These are phyloP conservation scores for Aspergillus sp. DNA, from an alignment of 2,329 filamentous ascomycete species.

Conservation along the genomic window DNA sequence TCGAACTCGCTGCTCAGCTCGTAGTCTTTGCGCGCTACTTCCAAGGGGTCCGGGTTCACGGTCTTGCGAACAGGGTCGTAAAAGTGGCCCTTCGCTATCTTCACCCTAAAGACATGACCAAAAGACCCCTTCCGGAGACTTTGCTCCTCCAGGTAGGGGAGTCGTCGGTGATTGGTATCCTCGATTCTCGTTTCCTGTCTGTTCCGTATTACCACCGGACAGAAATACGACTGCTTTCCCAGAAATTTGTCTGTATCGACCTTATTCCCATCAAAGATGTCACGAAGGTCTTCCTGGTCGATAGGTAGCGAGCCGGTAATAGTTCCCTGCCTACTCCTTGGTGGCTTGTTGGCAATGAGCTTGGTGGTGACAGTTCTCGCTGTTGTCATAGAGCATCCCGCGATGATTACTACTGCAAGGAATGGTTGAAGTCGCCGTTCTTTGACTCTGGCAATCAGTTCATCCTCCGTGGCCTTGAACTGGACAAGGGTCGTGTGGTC, in stretches of 20 bases:
- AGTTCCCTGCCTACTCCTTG: neutral
- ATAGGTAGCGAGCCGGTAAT: neutral
- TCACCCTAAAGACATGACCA: neutral
- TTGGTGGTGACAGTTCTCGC: neutral
- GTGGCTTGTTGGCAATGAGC: neutral
- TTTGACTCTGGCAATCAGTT: neutral
- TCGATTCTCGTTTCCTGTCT: neutral
- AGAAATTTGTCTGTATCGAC: neutral
- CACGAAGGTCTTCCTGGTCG: neutral
- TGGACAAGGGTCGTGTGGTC: neutral
- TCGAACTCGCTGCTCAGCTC: neutral
- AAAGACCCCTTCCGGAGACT: neutral
- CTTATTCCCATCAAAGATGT: neutral
- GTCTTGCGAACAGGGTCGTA: neutral
- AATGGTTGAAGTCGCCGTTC: neutral
- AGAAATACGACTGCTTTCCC: conserved; percentile 3
- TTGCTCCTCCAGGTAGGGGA: conserved; percentile 2
- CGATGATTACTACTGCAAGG: neutral
- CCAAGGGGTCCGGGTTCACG: neutral
- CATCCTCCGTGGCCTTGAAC: neutral
- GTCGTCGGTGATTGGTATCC: neutral
- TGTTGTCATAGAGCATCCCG: neutral
- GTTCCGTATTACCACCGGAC: neutral
- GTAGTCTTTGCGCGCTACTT: conserved; percentile 4
- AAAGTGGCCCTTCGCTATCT: conserved; percentile 1